A percentile compares a stretch with the other conserved stretches of the same genome.
Conservation (phyloP, 1,284 basidiomycete species). For the Erythrobasidium hasegawianum region DNA sequence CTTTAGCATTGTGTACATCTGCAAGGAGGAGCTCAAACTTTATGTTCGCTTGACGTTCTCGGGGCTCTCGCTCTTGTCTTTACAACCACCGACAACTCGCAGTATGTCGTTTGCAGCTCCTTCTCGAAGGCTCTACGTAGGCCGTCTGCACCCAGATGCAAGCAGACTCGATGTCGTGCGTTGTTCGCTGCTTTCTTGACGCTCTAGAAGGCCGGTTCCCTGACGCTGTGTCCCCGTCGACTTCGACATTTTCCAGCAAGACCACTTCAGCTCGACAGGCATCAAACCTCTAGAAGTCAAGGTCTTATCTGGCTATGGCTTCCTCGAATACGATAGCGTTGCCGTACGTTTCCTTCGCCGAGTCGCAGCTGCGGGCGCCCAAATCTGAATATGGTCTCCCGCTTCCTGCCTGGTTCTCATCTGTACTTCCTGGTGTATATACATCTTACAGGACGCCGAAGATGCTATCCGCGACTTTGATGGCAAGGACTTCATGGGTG, state of each 20-base stretch:
- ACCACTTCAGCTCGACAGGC: constrained; percentile 61
- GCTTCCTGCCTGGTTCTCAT: neutral
- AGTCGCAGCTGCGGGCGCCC: neutral
- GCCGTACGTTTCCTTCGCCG: constrained; percentile 57
- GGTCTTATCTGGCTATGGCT: constrained; percentile 89
- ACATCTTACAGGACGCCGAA: constrained; percentile 70
- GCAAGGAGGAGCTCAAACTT: no score
- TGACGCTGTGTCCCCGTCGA: neutral
- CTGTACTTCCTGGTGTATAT: neutral
- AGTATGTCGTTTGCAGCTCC: constrained; percentile 31
- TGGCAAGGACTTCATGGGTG: constrained; percentile 80
- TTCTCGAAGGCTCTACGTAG: constrained; percentile 44
- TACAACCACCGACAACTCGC: no score
- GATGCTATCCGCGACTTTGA: constrained; percentile 81
- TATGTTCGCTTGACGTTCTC: no score
- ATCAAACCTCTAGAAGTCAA: constrained; percentile 83
- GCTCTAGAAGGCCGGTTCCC: neutral
- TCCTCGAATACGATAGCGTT: constrained; percentile 83
- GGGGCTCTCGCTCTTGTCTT: no score
- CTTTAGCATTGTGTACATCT: no score
- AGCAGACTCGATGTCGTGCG: constrained; percentile 36
- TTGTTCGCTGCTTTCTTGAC: neutral
- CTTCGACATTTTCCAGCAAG: no score
- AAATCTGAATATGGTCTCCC: no score
- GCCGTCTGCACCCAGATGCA: constrained; percentile 40